Conservation (phyloP, 495 filamentous ascomycete genomes). For the Aspergillus coremiiformis region DNA sequence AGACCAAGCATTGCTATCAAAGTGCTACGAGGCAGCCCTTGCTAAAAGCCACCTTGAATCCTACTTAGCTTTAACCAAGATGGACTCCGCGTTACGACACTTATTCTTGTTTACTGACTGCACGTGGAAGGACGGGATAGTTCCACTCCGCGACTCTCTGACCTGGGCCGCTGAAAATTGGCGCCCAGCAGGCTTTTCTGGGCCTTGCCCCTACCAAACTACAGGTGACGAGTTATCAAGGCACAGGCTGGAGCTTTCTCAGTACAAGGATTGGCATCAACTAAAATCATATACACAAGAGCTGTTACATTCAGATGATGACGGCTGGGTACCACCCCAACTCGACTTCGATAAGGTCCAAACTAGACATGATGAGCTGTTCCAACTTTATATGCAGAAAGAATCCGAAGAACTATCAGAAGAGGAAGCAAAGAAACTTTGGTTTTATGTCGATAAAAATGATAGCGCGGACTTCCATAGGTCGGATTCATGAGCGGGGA, state of each 20-base stretch:
- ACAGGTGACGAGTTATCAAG: slow-evolving; percentile 12
- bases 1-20: slow-evolving; percentile 15
- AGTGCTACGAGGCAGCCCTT: slow-evolving; percentile 24
- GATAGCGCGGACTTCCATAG: no score
- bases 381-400: slow-evolving; percentile 11
- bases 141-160: slow-evolving; percentile 24
- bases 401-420: slow-evolving; percentile 16
- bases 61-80: slow-evolving; percentile 16
- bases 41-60: slow-evolving; percentile 15
- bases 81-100: slow-evolving; percentile 12
- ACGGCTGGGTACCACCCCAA: slow-evolving; percentile 23
- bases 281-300: slow-evolving; percentile 20
- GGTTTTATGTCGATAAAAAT: slow-evolving; percentile 11
- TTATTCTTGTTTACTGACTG: slow-evolving; percentile 15
- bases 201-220: slow-evolving; percentile 18
- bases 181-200: slow-evolving; percentile 13
- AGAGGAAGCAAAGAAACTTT: slow-evolving; percentile 17
- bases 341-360: slow-evolving; percentile 18
- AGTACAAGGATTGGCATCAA: slow-evolving; percentile 21
- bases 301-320: slow-evolving; percentile 23
- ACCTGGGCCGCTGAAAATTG: slow-evolving; percentile 18
- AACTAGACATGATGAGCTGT: slow-evolving; percentile 14
- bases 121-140: slow-evolving; percentile 22
- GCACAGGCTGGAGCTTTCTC: slow-evolving; percentile 13
- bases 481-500: no score